Conservation (phyloP, 257 asterid species). For the Osmanthus fragrans region DNA sequence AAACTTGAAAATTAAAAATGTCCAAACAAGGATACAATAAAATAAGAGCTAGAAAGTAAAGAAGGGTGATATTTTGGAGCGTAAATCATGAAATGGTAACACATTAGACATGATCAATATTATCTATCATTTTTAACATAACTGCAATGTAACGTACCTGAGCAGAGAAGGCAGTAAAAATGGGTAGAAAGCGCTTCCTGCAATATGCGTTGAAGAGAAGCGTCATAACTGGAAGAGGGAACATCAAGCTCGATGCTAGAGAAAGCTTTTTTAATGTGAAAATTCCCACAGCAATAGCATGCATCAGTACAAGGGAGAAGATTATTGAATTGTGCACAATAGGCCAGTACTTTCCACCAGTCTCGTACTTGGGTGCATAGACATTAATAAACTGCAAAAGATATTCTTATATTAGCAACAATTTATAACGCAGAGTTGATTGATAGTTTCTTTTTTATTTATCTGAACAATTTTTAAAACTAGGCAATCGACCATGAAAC, state of each 20-base stretch:
- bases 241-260: conserved; percentile 33
- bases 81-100: not conserved
- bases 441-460: not conserved
- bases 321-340: conserved; percentile 40
- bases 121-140: not conserved
- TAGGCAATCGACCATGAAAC: not conserved
- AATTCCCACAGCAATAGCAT: conserved; percentile 39
- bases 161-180: conserved; percentile 30
- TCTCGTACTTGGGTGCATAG: conserved; percentile 39
- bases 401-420: not conserved
- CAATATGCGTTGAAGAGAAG: conserved; percentile 43
- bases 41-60: not conserved
- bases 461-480: not conserved
- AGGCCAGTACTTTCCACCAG: conserved; percentile 49
- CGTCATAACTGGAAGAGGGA: conserved; percentile 38
- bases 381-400: conserved; percentile 40
- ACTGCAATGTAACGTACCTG: conserved; percentile 26
- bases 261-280: conserved; percentile 38
- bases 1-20: not conserved
- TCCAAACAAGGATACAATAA: not conserved
- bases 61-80: not conserved
- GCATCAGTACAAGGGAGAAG: conserved; percentile 42
- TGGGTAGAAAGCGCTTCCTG: conserved; percentile 42
- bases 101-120: not conserved
- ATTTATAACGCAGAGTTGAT: not conserved